These are phyloP conservation scores for Chaetomium fimeti DNA, from an alignment of 495 filamentous ascomycete species.

Conservation along the genomic window DNA sequence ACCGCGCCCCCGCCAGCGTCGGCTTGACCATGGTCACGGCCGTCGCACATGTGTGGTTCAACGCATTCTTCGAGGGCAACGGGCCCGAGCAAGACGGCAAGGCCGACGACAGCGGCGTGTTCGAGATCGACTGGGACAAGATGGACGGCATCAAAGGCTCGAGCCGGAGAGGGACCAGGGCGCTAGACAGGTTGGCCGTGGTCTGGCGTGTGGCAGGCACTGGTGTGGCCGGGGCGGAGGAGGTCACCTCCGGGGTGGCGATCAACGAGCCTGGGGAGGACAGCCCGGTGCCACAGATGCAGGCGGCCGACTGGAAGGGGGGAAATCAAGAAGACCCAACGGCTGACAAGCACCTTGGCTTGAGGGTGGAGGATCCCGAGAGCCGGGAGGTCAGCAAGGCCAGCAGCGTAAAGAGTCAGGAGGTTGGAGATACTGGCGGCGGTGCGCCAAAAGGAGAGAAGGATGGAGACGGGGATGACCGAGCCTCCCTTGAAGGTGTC, in stretches of 20 bases:
- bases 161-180: conserved; percentile 71
- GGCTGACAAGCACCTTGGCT: conserved; percentile 60
- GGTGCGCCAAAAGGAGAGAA: conserved; percentile 3
- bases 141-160: conserved; percentile 74
- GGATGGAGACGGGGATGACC: conserved; percentile 31
- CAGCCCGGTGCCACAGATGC: conserved; percentile 64
- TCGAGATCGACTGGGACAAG: conserved; percentile 60
- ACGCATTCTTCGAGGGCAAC: conserved; percentile 85
- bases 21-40: conserved; percentile 87
- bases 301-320: conserved; percentile 70
- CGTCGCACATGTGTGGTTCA: conserved; percentile 95
- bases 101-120: conserved; percentile 53
- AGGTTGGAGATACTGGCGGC: conserved; percentile 8
- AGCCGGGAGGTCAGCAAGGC: conserved; percentile 67
- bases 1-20: conserved; percentile 69
- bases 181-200: conserved; percentile 80
- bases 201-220: conserved; percentile 61
- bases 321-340: conserved; percentile 44
- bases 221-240: conserved; percentile 30
- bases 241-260: conserved; percentile 35
- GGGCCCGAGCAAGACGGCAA: conserved; percentile 57
- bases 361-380: conserved; percentile 59
- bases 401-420: conserved; percentile 43
- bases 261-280: conserved; percentile 60
- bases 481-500: conserved; percentile 31